These are phyloP conservation scores for Phalaenopsis hybrid DNA, from an alignment of 116 monocot species.

Conservation along the genomic window DNA sequence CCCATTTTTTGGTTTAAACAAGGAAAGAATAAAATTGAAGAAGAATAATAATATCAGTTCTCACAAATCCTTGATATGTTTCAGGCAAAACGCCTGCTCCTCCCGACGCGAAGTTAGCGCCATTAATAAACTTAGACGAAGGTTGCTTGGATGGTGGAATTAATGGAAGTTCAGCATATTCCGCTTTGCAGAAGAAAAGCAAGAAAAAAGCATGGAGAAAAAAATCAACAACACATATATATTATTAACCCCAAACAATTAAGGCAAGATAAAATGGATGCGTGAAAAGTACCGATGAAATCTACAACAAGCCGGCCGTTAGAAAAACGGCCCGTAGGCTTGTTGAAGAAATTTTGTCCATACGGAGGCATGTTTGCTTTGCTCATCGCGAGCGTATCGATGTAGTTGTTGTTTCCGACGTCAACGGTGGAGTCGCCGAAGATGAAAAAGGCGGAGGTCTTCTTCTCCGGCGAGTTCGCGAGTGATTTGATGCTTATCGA, in stretches of 20 bases:
- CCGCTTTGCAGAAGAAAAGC: slow-evolving; percentile 14
- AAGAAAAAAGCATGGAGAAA: neutral
- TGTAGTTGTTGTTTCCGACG: slow-evolving; percentile 34
- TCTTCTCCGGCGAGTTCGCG: neutral
- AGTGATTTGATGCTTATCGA: neutral
- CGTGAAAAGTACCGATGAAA: slow-evolving; percentile 21
- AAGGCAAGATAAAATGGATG: neutral
- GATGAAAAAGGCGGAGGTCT: slow-evolving; percentile 25
- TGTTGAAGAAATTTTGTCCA: slow-evolving; percentile 19
- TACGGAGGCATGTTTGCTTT: slow-evolving; percentile 23
- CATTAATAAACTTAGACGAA: slow-evolving; percentile 11
- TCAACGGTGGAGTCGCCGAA: slow-evolving; percentile 34
- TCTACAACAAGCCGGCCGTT: slow-evolving; percentile 31
- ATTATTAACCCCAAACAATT: neutral
- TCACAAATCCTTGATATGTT: slow-evolving; percentile 24
- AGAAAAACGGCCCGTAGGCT: slow-evolving; percentile 28
- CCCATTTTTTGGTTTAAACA: neutral
- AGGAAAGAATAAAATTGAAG: neutral
- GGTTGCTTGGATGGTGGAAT: slow-evolving; percentile 35
- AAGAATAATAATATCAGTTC: neutral
- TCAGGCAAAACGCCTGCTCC: slow-evolving; percentile 35
- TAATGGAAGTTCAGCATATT: slow-evolving; percentile 24
- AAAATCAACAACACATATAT: neutral
- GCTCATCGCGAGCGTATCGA: slow-evolving; percentile 13
- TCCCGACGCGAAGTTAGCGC: slow-evolving; percentile 31